Evolutionary conservation across 2,329 filamentous ascomycete genomes (phyloP).

Genomic region (Aotearoamyces nothofagi): DNA sequence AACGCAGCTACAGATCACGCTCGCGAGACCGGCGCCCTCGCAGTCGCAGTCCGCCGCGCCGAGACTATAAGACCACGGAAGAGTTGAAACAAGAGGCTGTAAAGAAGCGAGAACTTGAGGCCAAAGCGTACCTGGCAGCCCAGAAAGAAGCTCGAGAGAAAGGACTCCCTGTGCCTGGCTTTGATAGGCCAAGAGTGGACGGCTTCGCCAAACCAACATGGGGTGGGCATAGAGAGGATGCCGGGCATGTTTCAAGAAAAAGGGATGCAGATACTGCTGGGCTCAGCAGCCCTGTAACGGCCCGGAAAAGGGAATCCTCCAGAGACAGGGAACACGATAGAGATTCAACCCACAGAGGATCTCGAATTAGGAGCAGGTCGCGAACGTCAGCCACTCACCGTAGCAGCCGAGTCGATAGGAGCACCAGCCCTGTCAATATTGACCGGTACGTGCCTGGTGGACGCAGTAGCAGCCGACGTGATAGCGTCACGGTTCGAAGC

Average conservation of each 20-base stretch:
- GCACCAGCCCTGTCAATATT: slow-evolving; percentile 18
- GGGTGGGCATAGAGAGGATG: slow-evolving; percentile 1
- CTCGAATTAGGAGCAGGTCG: no score
- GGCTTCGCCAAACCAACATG: slow-evolving; percentile 1
- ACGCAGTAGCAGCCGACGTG: slow-evolving; percentile 10
- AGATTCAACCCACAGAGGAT: background rate
- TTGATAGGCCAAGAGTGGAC: slow-evolving; percentile 7
- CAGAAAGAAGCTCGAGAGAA: slow-evolving; percentile 45
- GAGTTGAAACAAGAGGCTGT: slow-evolving; percentile 42
- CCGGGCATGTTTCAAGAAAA: slow-evolving; percentile 1
- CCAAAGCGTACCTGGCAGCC: slow-evolving; percentile 46
- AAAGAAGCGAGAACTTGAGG: slow-evolving; percentile 45
- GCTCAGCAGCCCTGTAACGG: slow-evolving; percentile 1
- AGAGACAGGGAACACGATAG: background rate
- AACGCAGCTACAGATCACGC: slow-evolving; percentile 1
- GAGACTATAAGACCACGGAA: slow-evolving; percentile 7
- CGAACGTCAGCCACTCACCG: no score
- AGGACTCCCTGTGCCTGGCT: slow-evolving; percentile 37
- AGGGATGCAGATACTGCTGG: slow-evolving; percentile 2
- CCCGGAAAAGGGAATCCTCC: slow-evolving; percentile 4
- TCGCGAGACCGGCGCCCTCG: slow-evolving; percentile 1
- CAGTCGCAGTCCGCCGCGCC: slow-evolving; percentile 3
- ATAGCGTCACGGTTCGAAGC: slow-evolving; percentile 5
- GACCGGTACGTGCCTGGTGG: slow-evolving; percentile 19
- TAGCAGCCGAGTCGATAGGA: slow-evolving; percentile 15